Conservation (phyloP, 148 eudicot species). For the Pouteria glomerata region DNA sequence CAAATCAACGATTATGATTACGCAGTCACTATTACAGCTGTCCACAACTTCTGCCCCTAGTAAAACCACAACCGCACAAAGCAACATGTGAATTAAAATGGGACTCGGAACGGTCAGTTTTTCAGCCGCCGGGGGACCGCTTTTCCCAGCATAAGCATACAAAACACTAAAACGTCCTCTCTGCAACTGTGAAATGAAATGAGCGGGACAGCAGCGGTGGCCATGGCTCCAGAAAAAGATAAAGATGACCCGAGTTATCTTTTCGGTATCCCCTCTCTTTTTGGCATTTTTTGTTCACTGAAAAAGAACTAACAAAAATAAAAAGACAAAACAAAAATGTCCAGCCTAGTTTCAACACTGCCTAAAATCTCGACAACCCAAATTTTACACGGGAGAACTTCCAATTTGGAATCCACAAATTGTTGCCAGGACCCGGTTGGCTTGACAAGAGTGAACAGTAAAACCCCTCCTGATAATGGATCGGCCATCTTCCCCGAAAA, state of each 20-base stretch:
- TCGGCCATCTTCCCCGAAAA: slow-evolving; percentile 16
- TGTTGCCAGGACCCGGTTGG: slow-evolving; percentile 16
- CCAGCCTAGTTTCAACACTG: slow-evolving; percentile 3
- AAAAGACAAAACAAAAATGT: too few relatives aligned
- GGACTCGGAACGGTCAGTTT: too few relatives aligned
- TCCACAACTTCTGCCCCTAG: too few relatives aligned
- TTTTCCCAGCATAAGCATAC: not conserved
- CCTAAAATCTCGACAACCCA: not conserved
- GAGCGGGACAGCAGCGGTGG: slow-evolving; percentile 1
- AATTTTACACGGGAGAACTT: not conserved
- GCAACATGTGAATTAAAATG: too few relatives aligned
- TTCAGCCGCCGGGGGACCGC: too few relatives aligned
- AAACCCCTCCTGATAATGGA: slow-evolving; percentile 10
- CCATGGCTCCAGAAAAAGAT: not conserved
- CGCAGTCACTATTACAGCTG: too few relatives aligned
- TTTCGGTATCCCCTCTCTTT: not conserved
- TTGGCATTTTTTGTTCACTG: not conserved
- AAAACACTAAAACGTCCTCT: not conserved
- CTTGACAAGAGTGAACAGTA: not conserved
- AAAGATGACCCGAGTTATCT: not conserved
- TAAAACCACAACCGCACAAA: too few relatives aligned
- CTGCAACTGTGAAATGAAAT: not conserved
- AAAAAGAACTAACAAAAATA: slow-evolving; percentile 4
- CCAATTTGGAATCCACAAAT: slow-evolving; percentile 2
- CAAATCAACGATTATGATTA: too few relatives aligned